A percentile compares a stretch with the other conserved stretches of the same genome.
Evolutionary conservation across 2,329 filamentous ascomycete species (phyloP).

Genomic region (Calonectria hongkongensis): DNA sequence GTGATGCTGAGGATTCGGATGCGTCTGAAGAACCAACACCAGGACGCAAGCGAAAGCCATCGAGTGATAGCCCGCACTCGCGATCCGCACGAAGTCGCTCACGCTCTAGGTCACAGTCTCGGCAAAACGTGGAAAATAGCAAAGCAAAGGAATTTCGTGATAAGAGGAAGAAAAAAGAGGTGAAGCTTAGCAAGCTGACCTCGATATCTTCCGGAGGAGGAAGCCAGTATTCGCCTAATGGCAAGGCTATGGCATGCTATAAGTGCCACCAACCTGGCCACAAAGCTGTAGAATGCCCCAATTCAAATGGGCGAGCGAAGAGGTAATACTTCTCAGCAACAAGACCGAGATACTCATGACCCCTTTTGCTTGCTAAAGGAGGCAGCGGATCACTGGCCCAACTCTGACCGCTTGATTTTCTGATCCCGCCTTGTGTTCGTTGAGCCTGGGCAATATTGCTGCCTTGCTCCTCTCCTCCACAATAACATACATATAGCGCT

Average conservation of each 20-base stretch:
- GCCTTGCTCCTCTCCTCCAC: not conserved
- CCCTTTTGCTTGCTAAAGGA: not conserved
- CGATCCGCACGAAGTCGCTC: slow-evolving; percentile 54
- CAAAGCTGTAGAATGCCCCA: slow-evolving; percentile 73
- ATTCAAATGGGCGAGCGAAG: slow-evolving; percentile 42
- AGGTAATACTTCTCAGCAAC: slow-evolving; percentile 36
- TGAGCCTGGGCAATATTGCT: not conserved
- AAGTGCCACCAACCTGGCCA: slow-evolving; percentile 78
- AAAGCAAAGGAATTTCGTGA: slow-evolving; percentile 72
- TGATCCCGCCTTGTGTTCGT: not conserved
- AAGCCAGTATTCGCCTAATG: slow-evolving; percentile 48
- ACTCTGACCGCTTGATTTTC: not conserved
- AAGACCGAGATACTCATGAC: not conserved
- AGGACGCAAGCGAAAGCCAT: slow-evolving; percentile 55
- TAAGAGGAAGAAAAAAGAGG: slow-evolving; percentile 78
- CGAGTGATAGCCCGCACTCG: slow-evolving; percentile 48
- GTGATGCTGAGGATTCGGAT: slow-evolving; percentile 52
- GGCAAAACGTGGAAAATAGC: slow-evolving; percentile 51
- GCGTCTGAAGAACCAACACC: slow-evolving; percentile 50
- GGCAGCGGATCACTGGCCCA: not conserved
- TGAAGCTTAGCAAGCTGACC: slow-evolving; percentile 78
- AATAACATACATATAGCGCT: slow-evolving; percentile 7
- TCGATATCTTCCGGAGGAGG: slow-evolving; percentile 73
- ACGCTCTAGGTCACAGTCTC: slow-evolving; percentile 58
- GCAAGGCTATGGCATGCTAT: slow-evolving; percentile 69